Percentiles rank a stretch among this genome's conserved stretches.
These are phyloP conservation scores for Penicillium crustosum DNA, from an alignment of 2,329 filamentous ascomycete species.

Conservation along the genomic window DNA sequence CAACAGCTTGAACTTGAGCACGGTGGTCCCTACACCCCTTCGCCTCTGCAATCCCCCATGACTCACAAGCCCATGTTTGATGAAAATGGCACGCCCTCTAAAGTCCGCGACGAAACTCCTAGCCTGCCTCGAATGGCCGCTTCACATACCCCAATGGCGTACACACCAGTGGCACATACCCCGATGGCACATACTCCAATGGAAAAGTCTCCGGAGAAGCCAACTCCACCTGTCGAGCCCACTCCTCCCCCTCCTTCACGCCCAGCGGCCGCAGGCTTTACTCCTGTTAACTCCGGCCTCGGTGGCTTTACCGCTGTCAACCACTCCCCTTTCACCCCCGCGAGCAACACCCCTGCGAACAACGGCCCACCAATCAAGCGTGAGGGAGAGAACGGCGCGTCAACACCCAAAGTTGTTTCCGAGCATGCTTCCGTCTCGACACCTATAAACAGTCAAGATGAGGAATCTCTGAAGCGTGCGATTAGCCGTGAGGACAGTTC, in stretches of 20 bases:
- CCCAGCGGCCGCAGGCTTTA: conserved; percentile 57
- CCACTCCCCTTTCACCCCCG: conserved; percentile 45
- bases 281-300: conserved; percentile 64
- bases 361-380: conserved; percentile 47
- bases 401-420: conserved; percentile 63
- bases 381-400: conserved; percentile 57
- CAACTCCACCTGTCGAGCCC: conserved; percentile 38
- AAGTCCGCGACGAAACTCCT: conserved; percentile 64
- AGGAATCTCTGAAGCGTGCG: conserved; percentile 72
- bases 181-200: conserved; percentile 51
- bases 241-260: conserved; percentile 38
- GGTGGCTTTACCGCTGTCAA: conserved; percentile 62
- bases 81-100: conserved; percentile 48
- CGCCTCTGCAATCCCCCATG: conserved; percentile 72
- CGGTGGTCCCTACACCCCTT: conserved; percentile 82
- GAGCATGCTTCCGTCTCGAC: conserved; percentile 63
- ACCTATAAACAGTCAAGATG: conserved; percentile 52
- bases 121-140: conserved; percentile 59
- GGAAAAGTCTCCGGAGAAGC: conserved; percentile 35
- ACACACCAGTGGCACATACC: not conserved
- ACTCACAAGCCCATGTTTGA: conserved; percentile 49
- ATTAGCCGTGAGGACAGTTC: conserved; percentile 59
- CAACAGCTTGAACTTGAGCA: conserved; percentile 92
- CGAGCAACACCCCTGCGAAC: conserved; percentile 44
- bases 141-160: conserved; percentile 52